phyloP scores from a whole-genome alignment of 176 grass and related monocot species.

The Musa beccarii region DNA sequence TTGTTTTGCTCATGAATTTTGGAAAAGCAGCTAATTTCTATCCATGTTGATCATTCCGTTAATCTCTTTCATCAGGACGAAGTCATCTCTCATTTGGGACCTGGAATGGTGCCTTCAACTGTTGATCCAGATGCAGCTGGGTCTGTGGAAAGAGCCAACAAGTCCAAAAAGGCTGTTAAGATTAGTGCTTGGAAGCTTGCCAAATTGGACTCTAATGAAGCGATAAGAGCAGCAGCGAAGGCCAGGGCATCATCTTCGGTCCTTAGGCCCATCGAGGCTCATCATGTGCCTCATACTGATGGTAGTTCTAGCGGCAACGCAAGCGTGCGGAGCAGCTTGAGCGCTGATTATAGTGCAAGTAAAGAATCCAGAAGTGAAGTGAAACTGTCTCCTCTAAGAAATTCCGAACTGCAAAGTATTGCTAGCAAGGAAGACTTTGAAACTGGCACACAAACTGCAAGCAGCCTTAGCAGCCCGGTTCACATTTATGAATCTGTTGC shows the following conservation, averaged over 20 bases:
- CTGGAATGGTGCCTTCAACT: conserved; percentile 80
- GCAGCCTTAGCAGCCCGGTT: conserved; percentile 74
- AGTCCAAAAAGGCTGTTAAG: conserved; percentile 74
- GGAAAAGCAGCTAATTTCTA: background rate
- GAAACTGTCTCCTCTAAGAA: conserved; percentile 53
- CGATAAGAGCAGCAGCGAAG: conserved; percentile 82
- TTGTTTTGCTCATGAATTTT: background rate
- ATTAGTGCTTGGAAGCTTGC: conserved; percentile 95
- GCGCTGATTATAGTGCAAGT: conserved; percentile 42
- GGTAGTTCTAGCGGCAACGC: conserved; percentile 61
- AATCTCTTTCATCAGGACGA: conserved; percentile 55
- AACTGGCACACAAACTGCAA: conserved; percentile 54
- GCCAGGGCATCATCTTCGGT: conserved; percentile 90
- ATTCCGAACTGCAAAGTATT: conserved; percentile 55
- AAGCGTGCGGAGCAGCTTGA: conserved; percentile 58
- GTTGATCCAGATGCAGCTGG: conserved; percentile 77
- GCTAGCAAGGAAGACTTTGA: conserved; percentile 84
- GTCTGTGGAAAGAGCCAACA: conserved; percentile 67
- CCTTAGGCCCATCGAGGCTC: conserved; percentile 62
- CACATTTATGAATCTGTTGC: conserved; percentile 45
- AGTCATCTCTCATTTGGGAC: conserved; percentile 87
- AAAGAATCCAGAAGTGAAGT: conserved; percentile 48
- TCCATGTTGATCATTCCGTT: background rate
- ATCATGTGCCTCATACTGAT: conserved; percentile 39
- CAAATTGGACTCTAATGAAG: conserved; percentile 73